A percentile compares a stretch with the other conserved stretches of the same genome.
Conservation (phyloP, 345 rosid genomes). For the Linum lewisii region DNA sequence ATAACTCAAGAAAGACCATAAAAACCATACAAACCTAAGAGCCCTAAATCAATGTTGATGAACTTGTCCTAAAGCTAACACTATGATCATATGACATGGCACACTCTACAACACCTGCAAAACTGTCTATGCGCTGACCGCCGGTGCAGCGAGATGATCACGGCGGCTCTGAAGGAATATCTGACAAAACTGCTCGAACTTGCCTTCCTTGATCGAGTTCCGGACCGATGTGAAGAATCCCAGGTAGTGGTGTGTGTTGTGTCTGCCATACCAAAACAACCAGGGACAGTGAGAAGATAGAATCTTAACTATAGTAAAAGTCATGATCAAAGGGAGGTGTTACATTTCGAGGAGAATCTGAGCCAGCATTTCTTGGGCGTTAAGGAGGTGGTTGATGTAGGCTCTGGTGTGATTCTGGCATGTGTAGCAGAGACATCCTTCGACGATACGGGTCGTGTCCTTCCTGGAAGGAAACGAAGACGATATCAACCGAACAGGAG, state of each 20-base stretch:
- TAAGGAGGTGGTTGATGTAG: constrained; percentile 66
- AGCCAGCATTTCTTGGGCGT: constrained; percentile 69
- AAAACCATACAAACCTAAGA: too few relatives aligned
- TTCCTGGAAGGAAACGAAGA: constrained; percentile 48
- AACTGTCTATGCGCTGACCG: constrained; percentile 9
- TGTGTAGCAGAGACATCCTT: constrained; percentile 52
- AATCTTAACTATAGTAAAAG: too few relatives aligned
- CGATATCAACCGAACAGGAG: too few relatives aligned
- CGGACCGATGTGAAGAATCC: constrained; percentile 48
- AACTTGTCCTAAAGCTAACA: too few relatives aligned
- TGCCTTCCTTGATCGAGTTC: constrained; percentile 46
- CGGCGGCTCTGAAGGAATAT: constrained; percentile 32
- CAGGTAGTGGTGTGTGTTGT: constrained; percentile 64
- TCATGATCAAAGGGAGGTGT: not conserved
- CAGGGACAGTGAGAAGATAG: not conserved
- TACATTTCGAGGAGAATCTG: constrained; percentile 62
- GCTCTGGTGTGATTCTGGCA: constrained; percentile 71
- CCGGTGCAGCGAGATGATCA: constrained; percentile 22
- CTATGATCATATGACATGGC: too few relatives aligned
- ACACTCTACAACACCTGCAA: too few relatives aligned
- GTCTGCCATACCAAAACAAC: constrained; percentile 33
- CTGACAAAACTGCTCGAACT: constrained; percentile 36
- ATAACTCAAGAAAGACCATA: too few relatives aligned
- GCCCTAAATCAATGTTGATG: too few relatives aligned
- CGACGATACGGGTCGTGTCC: constrained; percentile 41